Percentiles rank a stretch among this genome's conserved stretches.
Conservation (phyloP, 2,329 filamentous ascomycete genomes). For the Chaetomiaceae sp. region DNA sequence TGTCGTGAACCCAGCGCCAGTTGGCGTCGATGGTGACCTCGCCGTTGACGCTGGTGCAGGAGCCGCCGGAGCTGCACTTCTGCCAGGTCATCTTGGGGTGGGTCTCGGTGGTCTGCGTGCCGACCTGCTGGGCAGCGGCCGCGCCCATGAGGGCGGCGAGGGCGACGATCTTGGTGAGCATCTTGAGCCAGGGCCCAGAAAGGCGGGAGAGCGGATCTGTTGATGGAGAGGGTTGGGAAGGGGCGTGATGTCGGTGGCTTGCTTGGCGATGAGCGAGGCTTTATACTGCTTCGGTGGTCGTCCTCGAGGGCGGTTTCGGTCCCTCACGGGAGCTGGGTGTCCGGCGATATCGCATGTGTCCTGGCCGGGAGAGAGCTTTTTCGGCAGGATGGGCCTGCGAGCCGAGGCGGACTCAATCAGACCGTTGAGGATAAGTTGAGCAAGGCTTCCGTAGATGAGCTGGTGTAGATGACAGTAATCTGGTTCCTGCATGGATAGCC, state of each 20-base stretch:
- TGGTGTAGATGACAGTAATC: neutral
- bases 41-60: slow-evolving; percentile 46
- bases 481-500: neutral
- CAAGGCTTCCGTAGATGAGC: slow-evolving; percentile 1
- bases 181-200: slow-evolving; percentile 8
- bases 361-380: neutral
- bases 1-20: slow-evolving; percentile 57
- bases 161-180: slow-evolving; percentile 32
- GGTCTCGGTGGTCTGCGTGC: slow-evolving; percentile 43
- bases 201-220: no score
- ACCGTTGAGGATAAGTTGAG: neutral
- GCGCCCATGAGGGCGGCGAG: slow-evolving; percentile 40
- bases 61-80: slow-evolving; percentile 47
- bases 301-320: no score
- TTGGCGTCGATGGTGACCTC: slow-evolving; percentile 56
- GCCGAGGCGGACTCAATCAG: slow-evolving; percentile 1
- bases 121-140: slow-evolving; percentile 48
- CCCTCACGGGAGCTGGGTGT: neutral
- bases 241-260: neutral
- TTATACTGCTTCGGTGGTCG: neutral
- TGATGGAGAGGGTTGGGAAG: neutral
- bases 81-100: slow-evolving; percentile 53
- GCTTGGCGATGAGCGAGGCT: neutral
- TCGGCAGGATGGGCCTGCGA: slow-evolving; percentile 8
- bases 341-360: neutral